Conservation (phyloP, 441 rosid genomes). For the Daphne laureola region DNA sequence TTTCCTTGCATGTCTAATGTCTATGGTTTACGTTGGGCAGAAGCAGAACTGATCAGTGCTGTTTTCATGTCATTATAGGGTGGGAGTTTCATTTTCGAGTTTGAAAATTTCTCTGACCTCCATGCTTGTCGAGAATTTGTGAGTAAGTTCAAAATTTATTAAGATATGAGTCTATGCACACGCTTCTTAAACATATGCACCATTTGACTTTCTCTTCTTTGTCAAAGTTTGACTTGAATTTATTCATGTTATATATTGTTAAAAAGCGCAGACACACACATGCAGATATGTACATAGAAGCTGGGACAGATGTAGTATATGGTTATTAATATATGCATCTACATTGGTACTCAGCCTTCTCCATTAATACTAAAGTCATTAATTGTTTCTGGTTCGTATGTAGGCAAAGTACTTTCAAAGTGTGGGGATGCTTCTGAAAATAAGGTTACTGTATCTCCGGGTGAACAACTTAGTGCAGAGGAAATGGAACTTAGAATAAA, state of each 20-base stretch:
- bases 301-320: too few relatives aligned
- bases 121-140: constrained; percentile 67
- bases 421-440: constrained; percentile 46
- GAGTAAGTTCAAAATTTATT: constrained; percentile 34
- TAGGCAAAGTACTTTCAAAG: constrained; percentile 63
- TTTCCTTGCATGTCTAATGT: too few relatives aligned
- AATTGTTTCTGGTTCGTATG: constrained; percentile 17
- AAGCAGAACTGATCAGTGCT: not conserved
- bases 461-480: constrained; percentile 60
- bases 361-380: not conserved
- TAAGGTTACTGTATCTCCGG: constrained; percentile 26
- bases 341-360: too few relatives aligned
- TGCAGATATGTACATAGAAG: too few relatives aligned
- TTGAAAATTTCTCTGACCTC: constrained; percentile 71
- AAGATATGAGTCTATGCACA: too few relatives aligned
- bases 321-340: too few relatives aligned
- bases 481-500: constrained; percentile 63
- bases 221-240: too few relatives aligned
- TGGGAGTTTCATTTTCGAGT: constrained; percentile 69
- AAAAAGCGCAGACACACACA: too few relatives aligned
- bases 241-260: too few relatives aligned
- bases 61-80: constrained; percentile 37
- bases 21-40: too few relatives aligned
- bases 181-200: too few relatives aligned
- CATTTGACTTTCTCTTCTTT: too few relatives aligned